These are phyloP conservation scores for Glaciozyma martinii DNA, from an alignment of 768 basidiomycete species.

Conservation along the genomic window DNA sequence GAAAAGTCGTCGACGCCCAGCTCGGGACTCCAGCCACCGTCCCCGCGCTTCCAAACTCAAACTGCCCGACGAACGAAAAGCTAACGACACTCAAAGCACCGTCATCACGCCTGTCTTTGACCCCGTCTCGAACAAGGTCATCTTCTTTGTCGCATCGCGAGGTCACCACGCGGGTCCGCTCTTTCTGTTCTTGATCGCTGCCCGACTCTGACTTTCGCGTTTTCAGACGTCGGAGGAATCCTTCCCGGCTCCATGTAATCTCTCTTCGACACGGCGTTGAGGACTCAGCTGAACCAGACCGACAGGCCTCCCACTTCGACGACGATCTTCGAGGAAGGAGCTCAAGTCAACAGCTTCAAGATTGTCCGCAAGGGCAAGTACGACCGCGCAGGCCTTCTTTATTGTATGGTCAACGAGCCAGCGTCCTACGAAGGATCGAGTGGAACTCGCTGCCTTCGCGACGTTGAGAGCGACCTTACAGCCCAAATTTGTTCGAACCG, in stretches of 20 bases:
- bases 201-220: too few species aligned
- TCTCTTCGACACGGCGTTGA: too few species aligned
- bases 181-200: too few species aligned
- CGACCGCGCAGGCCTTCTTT: slow-evolving; percentile 61
- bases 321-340: slow-evolving; percentile 91
- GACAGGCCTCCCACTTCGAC: slow-evolving; percentile 86
- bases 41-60: not conserved
- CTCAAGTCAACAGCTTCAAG: slow-evolving; percentile 83
- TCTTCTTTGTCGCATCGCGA: slow-evolving; percentile 54
- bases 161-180: slow-evolving; percentile 64
- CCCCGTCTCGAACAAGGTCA: slow-evolving; percentile 42
- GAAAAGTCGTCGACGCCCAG: slow-evolving; percentile 4
- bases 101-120: slow-evolving; percentile 85
- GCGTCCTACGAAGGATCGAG: slow-evolving; percentile 48
- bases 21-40: not conserved
- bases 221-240: slow-evolving; percentile 73
- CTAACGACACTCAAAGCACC: slow-evolving; percentile 56
- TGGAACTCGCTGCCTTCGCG: slow-evolving; percentile 75
- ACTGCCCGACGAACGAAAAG: not conserved
- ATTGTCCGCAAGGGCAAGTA: slow-evolving; percentile 75
- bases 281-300: too few species aligned
- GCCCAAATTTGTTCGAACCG: slow-evolving; percentile 92
- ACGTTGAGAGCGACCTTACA: slow-evolving; percentile 85
- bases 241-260: slow-evolving; percentile 74
- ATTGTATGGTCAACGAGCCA: slow-evolving; percentile 69